Conservation (phyloP, 495 filamentous ascomycete genomes). For the Lasiosphaeris hirsuta region DNA sequence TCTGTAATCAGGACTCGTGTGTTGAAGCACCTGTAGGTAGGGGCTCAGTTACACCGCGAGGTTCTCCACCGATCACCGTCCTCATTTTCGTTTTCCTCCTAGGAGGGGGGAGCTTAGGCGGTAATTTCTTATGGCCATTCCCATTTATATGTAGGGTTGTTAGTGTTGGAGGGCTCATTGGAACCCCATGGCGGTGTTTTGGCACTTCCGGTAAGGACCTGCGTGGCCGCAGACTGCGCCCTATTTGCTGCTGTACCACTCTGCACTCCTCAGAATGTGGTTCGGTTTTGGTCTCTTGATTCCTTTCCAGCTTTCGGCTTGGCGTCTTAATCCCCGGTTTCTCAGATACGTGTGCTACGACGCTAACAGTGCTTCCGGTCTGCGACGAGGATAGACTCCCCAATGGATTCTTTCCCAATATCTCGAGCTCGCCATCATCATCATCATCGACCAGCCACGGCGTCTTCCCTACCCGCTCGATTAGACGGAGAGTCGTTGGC, state of each 20-base stretch:
- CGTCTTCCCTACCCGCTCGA: conserved; percentile 77
- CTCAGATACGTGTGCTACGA: conserved; percentile 73
- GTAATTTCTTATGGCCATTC: conserved; percentile 43
- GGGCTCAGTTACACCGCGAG: conserved; percentile 2
- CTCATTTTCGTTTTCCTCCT: conserved; percentile 45
- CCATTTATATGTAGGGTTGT: conserved; percentile 28
- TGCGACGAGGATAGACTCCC: conserved; percentile 48
- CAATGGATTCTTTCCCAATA: conserved; percentile 45
- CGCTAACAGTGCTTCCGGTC: conserved; percentile 58
- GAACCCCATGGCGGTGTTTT: conserved; percentile 45
- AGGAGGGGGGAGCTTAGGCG: conserved; percentile 53
- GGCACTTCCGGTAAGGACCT: conserved; percentile 46
- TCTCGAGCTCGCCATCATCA: conserved; percentile 38
- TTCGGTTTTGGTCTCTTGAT: conserved; percentile 12
- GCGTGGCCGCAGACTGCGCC: conserved; percentile 33
- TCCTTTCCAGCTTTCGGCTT: conserved; percentile 53
- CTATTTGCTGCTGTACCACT: conserved; percentile 11
- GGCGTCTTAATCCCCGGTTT: conserved; percentile 84
- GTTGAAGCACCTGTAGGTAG: conserved; percentile 11
- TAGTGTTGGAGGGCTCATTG: conserved; percentile 29
- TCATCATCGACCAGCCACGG: conserved; percentile 66
- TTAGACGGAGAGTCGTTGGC: conserved; percentile 81
- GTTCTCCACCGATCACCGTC: conserved; percentile 10
- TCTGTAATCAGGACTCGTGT: conserved; percentile 10
- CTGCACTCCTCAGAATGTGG: conserved; percentile 2